Conservation (phyloP, 2,329 filamentous ascomycete genomes). For the Amauroascus verrucosus region DNA sequence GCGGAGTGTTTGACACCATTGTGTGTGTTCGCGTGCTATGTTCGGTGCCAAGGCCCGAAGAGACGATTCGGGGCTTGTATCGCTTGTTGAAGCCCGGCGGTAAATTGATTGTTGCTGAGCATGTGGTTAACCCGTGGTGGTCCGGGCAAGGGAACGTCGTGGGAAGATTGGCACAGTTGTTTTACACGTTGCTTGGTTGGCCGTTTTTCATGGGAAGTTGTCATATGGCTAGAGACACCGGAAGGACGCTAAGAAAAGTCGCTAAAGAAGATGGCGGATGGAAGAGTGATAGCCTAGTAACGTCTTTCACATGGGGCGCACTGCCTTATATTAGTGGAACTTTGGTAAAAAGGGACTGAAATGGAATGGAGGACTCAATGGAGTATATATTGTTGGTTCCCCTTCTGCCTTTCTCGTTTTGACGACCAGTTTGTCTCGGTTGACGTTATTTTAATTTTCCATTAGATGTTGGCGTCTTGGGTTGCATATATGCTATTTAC, state of each 20-base stretch:
- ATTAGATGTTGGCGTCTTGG: not conserved
- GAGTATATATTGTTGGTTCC: not conserved
- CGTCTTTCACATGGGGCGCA: constrained; percentile 28
- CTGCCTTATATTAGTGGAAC: constrained; percentile 35
- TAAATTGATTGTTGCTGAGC: constrained; percentile 46
- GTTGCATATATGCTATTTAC: not conserved
- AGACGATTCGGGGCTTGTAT: constrained; percentile 41
- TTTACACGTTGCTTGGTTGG: constrained; percentile 42
- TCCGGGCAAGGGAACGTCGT: constrained; percentile 37
- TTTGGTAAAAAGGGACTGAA: constrained; percentile 30
- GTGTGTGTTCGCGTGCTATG: constrained; percentile 47
- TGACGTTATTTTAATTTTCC: not conserved
- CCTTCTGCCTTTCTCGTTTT: not conserved
- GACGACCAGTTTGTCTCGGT: not conserved
- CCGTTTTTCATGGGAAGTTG: constrained; percentile 45
- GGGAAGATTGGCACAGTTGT: constrained; percentile 38
- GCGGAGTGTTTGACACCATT: constrained; percentile 45
- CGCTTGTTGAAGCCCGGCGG: constrained; percentile 45
- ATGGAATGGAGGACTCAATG: not conserved
- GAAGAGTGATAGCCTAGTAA: constrained; percentile 41
- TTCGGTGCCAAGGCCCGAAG: constrained; percentile 41
- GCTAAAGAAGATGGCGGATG: constrained; percentile 38
- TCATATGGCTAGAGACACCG: constrained; percentile 42
- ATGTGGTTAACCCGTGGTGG: constrained; percentile 45
- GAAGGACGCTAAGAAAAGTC: constrained; percentile 33